Evolutionary conservation across 805 yeast genomes (phyloP), one percentile per base, ranked within the genome.

Genomic region (Saccharomycodes ludwigii): DNA sequence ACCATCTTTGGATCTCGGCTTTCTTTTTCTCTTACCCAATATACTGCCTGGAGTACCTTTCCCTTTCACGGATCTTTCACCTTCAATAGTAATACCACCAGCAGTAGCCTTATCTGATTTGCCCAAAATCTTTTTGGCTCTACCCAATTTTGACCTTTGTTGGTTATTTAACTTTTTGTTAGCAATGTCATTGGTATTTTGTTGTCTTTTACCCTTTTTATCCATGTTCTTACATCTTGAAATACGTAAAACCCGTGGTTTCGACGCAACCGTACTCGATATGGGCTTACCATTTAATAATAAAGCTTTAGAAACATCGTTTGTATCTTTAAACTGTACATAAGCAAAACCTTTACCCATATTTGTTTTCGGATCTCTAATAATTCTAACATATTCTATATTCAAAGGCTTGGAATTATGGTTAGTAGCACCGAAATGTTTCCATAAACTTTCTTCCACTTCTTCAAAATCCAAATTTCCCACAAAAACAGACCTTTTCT

Each of bases 281-380:
- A 72, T 53, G 36, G 74, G 71, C 58, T 81, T 76, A 28, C 73
- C 88, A 53, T 86, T 71, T 38, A 83, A 59, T 37, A 84, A 57
- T 33, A 91, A 56, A 1, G 95, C 96, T 50, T 82, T 80, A 40
- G 76, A 74, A 7, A 91, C 95, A 25, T 76, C 64, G 34, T 76
- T 57, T 33, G 71, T 56, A 46, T 81, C 88, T 38, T 65, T 69
- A 61, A 86, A 91, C 56, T 88, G 97, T 21, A 91, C 85, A 52
- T 86, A 82, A 5, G 95, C 98, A 60, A 91, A 86, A 5, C 99
- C 99, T 59, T 91, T 91, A 40, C 98, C 99, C 37, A 88, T 65
- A 47, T 91, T 88, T 15, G 96, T 88, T 59, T 83, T 83, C 12
- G 94, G 60, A 52, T 91, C 99, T 51, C 99, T 73, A 21, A 91